These are phyloP conservation scores for Rhododendron mucronatum DNA, from an alignment of 148 eudicot species.

Conservation along the genomic window DNA sequence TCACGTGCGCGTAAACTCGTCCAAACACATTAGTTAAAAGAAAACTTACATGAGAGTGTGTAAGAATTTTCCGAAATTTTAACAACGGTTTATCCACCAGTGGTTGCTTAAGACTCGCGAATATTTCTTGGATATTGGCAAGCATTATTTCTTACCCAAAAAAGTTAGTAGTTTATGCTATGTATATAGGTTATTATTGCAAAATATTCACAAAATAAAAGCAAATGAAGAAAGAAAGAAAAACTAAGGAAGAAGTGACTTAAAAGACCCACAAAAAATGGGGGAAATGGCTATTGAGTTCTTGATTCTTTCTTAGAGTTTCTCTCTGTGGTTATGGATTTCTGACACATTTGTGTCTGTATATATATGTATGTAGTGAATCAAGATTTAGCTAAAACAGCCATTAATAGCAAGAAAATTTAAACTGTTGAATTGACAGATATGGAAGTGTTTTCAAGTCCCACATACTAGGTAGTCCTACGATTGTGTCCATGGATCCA, in stretches of 20 bases:
- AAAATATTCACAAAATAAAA: not conserved
- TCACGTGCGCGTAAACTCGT: no score
- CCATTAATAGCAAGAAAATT: no score
- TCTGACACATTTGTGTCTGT: not conserved
- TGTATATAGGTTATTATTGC: not conserved
- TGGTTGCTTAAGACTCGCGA: not conserved
- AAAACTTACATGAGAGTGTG: no score
- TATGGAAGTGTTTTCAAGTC: conserved; percentile 73
- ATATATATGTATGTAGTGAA: no score
- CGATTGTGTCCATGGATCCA: conserved; percentile 74
- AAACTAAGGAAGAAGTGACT: not conserved
- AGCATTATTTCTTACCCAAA: not conserved
- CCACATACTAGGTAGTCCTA: conserved; percentile 74
- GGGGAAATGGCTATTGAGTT: not conserved
- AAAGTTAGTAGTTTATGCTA: not conserved
- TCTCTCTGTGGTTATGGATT: not conserved
- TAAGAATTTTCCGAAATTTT: no score
- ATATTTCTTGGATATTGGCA: not conserved
- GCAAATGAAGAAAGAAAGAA: not conserved
- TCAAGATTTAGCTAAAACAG: no score
- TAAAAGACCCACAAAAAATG: no score
- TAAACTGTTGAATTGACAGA: conserved; percentile 21
- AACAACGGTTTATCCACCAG: no score
- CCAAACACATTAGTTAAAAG: no score
- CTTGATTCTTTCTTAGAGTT: not conserved